phyloP scores from a whole-genome alignment of 108 stramenopile species.

The Nitzschia palea region DNA sequence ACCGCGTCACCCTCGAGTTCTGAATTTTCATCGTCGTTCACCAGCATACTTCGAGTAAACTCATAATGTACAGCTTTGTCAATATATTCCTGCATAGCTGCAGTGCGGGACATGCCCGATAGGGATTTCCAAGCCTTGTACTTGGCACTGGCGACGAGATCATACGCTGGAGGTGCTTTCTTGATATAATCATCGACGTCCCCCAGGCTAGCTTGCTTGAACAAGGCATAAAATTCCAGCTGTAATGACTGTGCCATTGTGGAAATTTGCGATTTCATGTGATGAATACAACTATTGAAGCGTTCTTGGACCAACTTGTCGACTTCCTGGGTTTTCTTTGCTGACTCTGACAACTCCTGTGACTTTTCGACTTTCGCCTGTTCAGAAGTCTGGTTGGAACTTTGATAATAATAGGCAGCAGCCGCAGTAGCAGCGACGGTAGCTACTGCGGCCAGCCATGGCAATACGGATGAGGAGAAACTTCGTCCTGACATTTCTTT shows the following conservation, averaged over 20 bases:
- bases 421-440: neutral
- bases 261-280: constrained; percentile 16
- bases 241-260: constrained; percentile 48
- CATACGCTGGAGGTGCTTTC: constrained; percentile 33
- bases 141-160: constrained; percentile 70
- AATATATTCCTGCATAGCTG: constrained; percentile 67
- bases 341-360: too few species aligned
- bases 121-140: constrained; percentile 69
- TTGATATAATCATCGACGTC: constrained; percentile 40
- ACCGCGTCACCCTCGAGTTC: constrained; percentile 52
- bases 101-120: constrained; percentile 38
- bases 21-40: constrained; percentile 33
- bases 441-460: neutral
- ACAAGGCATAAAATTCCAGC: constrained; percentile 83
- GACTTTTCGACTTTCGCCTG: too few species aligned
- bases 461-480: neutral
- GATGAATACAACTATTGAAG: constrained; percentile 25
- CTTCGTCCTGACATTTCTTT: neutral
- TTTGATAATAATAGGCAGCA: neutral
- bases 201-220: constrained; percentile 87
- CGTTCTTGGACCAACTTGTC: constrained; percentile 26
- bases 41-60: constrained; percentile 28
- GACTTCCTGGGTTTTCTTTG: neutral
- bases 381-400: too few species aligned
- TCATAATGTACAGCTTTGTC: constrained; percentile 47